Conservation (phyloP, 1,284 basidiomycete genomes). For the Rhizoctonia solani region DNA sequence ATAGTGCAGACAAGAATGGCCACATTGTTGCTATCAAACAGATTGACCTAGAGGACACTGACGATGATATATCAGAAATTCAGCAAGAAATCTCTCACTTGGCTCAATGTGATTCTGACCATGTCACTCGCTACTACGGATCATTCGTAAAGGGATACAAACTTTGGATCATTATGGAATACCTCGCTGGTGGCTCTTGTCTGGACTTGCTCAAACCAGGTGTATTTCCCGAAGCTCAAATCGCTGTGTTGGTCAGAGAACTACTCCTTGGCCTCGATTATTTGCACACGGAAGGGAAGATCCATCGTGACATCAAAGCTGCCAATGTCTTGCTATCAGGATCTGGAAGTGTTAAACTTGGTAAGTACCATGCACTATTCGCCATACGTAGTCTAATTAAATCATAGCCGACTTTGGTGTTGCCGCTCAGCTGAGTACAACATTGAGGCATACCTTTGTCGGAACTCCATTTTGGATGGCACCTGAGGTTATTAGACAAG, state of each 20-base stretch:
- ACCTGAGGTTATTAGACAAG: slow-evolving; percentile 95
- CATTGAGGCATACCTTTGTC: slow-evolving; percentile 90
- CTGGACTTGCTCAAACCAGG: slow-evolving; percentile 93
- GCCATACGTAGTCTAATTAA: not conserved
- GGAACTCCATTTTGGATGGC: slow-evolving; percentile 99
- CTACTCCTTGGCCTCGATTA: slow-evolving; percentile 94
- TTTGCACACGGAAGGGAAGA: slow-evolving; percentile 90
- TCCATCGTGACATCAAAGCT: slow-evolving; percentile 98
- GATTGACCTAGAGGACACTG: slow-evolving; percentile 88
- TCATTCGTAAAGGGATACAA: slow-evolving; percentile 97
- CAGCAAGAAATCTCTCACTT: slow-evolving; percentile 97
- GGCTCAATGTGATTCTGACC: slow-evolving; percentile 93
- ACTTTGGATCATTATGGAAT: slow-evolving; percentile 99
- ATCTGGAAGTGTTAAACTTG: slow-evolving; percentile 89
- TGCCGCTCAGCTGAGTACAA: slow-evolving; percentile 85
- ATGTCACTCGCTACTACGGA: slow-evolving; percentile 95
- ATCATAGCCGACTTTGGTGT: slow-evolving; percentile 88
- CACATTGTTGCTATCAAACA: slow-evolving; percentile 98
- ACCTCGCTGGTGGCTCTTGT: slow-evolving; percentile 97
- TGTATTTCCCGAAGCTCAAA: slow-evolving; percentile 87
- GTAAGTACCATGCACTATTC: slow-evolving; percentile 43
- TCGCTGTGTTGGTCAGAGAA: slow-evolving; percentile 93
- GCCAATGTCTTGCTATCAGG: slow-evolving; percentile 93
- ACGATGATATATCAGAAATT: slow-evolving; percentile 95
- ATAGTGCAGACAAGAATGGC: slow-evolving; percentile 81